Conservation (phyloP, 2,329 filamentous ascomycete species). For the Waltergamsia citrina region DNA sequence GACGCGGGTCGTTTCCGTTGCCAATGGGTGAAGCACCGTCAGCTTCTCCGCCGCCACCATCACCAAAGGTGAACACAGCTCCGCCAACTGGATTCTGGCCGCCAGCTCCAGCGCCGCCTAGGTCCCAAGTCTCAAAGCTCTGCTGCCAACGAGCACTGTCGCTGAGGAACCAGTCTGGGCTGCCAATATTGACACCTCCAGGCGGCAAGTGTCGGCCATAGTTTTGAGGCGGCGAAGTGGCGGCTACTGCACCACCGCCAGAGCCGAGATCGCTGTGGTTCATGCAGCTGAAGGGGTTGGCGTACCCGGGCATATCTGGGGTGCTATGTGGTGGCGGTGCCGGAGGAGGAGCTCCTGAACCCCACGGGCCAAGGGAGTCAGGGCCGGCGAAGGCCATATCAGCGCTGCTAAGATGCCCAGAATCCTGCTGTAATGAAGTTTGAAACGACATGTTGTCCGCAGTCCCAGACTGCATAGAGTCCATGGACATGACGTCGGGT, state of each 20-base stretch:
- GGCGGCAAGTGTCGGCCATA: background rate
- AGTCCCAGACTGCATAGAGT: no score
- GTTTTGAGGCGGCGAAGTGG: background rate
- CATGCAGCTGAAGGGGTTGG: background rate
- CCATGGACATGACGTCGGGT: no score
- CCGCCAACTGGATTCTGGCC: background rate
- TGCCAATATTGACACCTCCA: slow-evolving; percentile 28
- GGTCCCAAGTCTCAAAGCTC: slow-evolving; percentile 44
- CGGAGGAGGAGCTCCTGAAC: no score
- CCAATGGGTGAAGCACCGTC: no score
- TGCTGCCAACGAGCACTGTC: slow-evolving; percentile 50
- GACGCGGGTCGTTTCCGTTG: background rate
- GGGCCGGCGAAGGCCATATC: background rate
- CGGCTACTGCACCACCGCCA: slow-evolving; percentile 8
- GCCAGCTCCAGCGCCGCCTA: slow-evolving; percentile 10
- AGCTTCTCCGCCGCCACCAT: background rate
- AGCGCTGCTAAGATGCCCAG: background rate
- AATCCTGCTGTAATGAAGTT: background rate
- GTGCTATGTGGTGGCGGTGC: background rate
- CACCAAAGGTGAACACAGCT: slow-evolving; percentile 4
- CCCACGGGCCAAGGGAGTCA: background rate
- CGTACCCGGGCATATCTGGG: slow-evolving; percentile 1
- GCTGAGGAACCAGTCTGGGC: slow-evolving; percentile 47
- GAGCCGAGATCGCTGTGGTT: slow-evolving; percentile 6
- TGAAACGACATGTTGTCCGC: no score